Base-by-base conservation (phyloP, 306 rosid species). In the Clitoria ternatea region DNA sequence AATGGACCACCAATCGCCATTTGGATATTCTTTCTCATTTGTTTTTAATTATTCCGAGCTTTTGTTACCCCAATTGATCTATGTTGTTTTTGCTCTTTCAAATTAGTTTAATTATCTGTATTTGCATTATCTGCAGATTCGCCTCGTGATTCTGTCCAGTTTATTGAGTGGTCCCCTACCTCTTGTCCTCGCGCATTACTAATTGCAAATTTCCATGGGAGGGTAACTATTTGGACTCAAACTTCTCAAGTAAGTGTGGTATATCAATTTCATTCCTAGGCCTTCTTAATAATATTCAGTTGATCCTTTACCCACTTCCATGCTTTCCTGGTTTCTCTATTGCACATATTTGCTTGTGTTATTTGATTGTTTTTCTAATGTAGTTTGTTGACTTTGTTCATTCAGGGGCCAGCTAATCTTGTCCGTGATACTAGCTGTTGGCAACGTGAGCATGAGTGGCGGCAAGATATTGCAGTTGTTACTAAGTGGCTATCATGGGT, bases 111-210 rank as follows among this genome's bases (percentile, higher is more conserved):
- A 37, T 66, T 60, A 3, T 14, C 48, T 79, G 47, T 26, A 27
- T 76, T 64, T 66, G 54, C 70, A 39, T 36, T 70, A 82, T 68
- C 79, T 78, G 76, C 91, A 94, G 99, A 94, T 85, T 94, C 99
- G 72, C 99, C 99, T 13, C 97, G 99, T 40, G 99, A 94, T 85
- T 94, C 99, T 74, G 97, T 94, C 73, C 99, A 94, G 88, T 94
- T 94, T 81, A 89, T 94, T 43, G 99, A 91, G 76, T 94, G 99
- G 99, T 94, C 99, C 45, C 97, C 97, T 20, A 80, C 92, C 26
- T 85, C 96, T 48, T 90, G 95, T 79, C 86, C 96, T 14, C 95
- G 95, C 55, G 95, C 92, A 62, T 79, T 94, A 71, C 82, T 94
- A 23, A 87, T 94, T 39, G 91, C 99, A 22, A 94, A 94, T 86